Percentiles rank a stretch among this genome's conserved stretches.
Conservation (phyloP, 2,329 filamentous ascomycete species). For the Sporothrix dimorphospora region DNA sequence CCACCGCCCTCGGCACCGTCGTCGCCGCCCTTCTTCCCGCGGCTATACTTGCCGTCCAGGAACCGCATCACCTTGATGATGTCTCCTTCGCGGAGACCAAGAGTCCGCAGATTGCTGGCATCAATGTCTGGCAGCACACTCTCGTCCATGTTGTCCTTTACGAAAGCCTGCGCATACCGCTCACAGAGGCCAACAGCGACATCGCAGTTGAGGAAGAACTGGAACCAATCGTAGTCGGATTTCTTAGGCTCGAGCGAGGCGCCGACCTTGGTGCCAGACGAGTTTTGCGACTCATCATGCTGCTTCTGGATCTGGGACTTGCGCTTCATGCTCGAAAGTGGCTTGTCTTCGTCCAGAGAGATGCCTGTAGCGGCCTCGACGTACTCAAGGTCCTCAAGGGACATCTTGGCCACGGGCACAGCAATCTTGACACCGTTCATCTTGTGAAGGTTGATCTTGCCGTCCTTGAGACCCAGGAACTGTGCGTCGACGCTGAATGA, state of each 20-base stretch:
- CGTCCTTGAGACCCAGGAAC: slow-evolving; percentile 90
- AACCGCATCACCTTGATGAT: slow-evolving; percentile 93
- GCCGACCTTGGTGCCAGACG: slow-evolving; percentile 50
- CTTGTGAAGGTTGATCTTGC: slow-evolving; percentile 94
- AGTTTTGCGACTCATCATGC: slow-evolving; percentile 37
- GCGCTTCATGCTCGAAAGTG: slow-evolving; percentile 78
- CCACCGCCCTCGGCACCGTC: slow-evolving; percentile 65
- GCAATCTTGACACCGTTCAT: slow-evolving; percentile 98
- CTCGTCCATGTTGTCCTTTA: slow-evolving; percentile 93
- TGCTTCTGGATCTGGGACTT: slow-evolving; percentile 34
- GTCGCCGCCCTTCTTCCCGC: slow-evolving; percentile 61
- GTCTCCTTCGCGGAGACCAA: slow-evolving; percentile 95
- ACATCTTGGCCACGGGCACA: slow-evolving; percentile 95
- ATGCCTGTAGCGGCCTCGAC: slow-evolving; percentile 86
- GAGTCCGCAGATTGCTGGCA: slow-evolving; percentile 75
- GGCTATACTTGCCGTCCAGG: slow-evolving; percentile 78
- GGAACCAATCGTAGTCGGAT: slow-evolving; percentile 95
- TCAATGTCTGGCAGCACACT: slow-evolving; percentile 89
- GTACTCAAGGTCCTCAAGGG: slow-evolving; percentile 89
- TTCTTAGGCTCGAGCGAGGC: slow-evolving; percentile 67
- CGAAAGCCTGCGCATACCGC: slow-evolving; percentile 87
- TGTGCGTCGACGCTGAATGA: slow-evolving; percentile 98
- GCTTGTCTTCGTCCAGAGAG: slow-evolving; percentile 92
- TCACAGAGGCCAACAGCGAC: slow-evolving; percentile 93
- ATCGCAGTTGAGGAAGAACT: slow-evolving; percentile 93